Percentiles rank a stretch among this genome's conserved stretches.
Conservation (phyloP, 2,329 filamentous ascomycete genomes). For the Gaeumannomyces sp. region DNA sequence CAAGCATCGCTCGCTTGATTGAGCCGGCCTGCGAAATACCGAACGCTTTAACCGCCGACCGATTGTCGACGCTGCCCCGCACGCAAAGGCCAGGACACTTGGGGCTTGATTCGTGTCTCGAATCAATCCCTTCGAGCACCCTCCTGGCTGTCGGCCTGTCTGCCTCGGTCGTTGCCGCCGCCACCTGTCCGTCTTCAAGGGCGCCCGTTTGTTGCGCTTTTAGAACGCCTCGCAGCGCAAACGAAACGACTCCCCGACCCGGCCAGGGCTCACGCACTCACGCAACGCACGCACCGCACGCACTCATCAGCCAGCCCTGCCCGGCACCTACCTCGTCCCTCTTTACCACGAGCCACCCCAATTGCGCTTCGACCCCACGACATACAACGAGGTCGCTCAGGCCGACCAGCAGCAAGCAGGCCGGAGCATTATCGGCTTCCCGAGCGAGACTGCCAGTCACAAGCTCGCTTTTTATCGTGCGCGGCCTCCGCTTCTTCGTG, state of each 20-base stretch:
- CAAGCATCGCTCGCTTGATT: too few relatives aligned
- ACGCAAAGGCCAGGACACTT: neutral
- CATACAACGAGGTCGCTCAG: too few relatives aligned
- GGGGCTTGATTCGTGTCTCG: too few relatives aligned
- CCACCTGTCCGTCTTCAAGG: neutral
- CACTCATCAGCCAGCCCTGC: too few relatives aligned
- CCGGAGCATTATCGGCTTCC: neutral
- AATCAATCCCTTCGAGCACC: neutral
- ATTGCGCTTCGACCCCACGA: neutral
- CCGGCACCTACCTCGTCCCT: neutral
- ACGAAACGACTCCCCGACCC: neutral
- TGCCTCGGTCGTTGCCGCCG: neutral
- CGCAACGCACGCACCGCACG: too few relatives aligned
- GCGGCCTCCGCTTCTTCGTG: neutral
- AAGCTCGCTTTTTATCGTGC: neutral
- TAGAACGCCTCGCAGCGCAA: neutral
- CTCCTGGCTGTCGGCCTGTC: neutral
- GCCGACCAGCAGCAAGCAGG: neutral
- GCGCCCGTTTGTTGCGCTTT: neutral
- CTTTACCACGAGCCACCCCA: neutral
- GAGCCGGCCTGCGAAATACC: neutral
- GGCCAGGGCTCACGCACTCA: too few relatives aligned
- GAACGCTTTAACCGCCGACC: neutral
- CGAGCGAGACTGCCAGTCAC: neutral
- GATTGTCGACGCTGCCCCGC: neutral